phyloP scores from a whole-genome alignment of 2,329 filamentous ascomycete genomes.

The Xylariaceae sp. region DNA sequence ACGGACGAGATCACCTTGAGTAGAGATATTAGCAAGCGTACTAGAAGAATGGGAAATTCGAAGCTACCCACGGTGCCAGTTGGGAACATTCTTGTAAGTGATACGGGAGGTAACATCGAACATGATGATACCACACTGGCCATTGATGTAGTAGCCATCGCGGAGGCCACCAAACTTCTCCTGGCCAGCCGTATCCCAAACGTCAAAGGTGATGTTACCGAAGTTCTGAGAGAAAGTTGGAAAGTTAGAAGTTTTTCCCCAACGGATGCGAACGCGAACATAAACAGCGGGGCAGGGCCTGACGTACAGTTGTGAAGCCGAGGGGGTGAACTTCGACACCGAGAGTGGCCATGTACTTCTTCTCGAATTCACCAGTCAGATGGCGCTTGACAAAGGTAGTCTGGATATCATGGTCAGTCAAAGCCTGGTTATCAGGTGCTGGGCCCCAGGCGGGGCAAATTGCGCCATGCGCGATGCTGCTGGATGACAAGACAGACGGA shows the following conservation, averaged over 20 bases:
- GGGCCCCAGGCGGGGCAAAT: conserved; percentile 30
- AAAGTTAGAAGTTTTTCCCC: conserved; percentile 31
- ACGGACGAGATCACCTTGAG: conserved; percentile 89
- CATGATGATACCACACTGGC: conserved; percentile 99
- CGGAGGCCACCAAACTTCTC: conserved; percentile 99
- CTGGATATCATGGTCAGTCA: conserved; percentile 51
- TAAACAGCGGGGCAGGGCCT: conserved; percentile 23
- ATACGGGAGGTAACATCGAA: conserved; percentile 99
- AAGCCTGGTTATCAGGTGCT: conserved; percentile 14
- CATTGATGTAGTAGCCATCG: conserved; percentile 99
- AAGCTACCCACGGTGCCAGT: conserved; percentile 92
- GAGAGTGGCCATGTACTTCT: conserved; percentile 99
- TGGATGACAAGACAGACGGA: conserved; percentile 4
- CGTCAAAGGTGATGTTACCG: conserved; percentile 96
- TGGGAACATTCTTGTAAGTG: conserved; percentile 99
- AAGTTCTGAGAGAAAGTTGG: conserved; percentile 66
- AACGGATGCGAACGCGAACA: conserved; percentile 6
- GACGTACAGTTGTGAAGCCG: conserved; percentile 92
- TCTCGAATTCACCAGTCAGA: conserved; percentile 99
- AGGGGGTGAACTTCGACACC: conserved; percentile 99
- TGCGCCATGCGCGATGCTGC: conserved; percentile 21
- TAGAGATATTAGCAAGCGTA: conserved; percentile 17
- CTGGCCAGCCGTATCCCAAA: conserved; percentile 98
- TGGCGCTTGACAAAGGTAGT: conserved; percentile 99
- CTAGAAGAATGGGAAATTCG: conserved; percentile 2